Percentiles rank a stretch among this genome's conserved stretches.
Evolutionary conservation across 148 eudicot species (phyloP).

Genomic region (Suaeda aralocaspica): DNA sequence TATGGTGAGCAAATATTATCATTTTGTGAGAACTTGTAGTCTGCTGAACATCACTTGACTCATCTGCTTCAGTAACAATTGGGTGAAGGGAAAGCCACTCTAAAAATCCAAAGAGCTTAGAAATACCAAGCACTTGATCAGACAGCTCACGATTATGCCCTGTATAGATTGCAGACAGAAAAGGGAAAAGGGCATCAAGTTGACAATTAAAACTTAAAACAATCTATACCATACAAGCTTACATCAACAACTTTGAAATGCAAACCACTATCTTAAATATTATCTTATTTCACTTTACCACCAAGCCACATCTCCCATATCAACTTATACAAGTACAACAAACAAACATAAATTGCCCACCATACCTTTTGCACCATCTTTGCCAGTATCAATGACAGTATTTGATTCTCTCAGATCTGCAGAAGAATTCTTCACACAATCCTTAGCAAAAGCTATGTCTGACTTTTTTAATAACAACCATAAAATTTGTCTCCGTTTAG

Average conservation of each 20-base stretch:
- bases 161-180: conserved; percentile 40
- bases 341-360: conserved; percentile 8
- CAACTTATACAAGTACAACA: background rate
- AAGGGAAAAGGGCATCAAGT: background rate
- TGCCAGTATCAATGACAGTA: conserved; percentile 23
- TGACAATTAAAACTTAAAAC: background rate
- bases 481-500: conserved; percentile 86
- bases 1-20: conserved; percentile 97
- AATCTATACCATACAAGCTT: conserved; percentile 2
- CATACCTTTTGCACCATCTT: conserved; percentile 50
- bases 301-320: background rate
- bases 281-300: background rate
- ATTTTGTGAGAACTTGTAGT: conserved; percentile 67
- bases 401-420: conserved; percentile 31
- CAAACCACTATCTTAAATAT: background rate
- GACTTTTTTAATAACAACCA: conserved; percentile 59
- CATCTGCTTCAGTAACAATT: conserved; percentile 48
- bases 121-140: conserved; percentile 73
- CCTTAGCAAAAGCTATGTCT: conserved; percentile 58
- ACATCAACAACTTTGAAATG: conserved; percentile 3
- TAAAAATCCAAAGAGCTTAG: conserved; percentile 74
- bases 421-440: too few species aligned
- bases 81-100: conserved; percentile 96
- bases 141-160: conserved; percentile 44
- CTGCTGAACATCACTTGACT: conserved; percentile 33